These are phyloP conservation scores for Rubia balearica DNA, from an alignment of 305 asterid species.

Conservation along the genomic window DNA sequence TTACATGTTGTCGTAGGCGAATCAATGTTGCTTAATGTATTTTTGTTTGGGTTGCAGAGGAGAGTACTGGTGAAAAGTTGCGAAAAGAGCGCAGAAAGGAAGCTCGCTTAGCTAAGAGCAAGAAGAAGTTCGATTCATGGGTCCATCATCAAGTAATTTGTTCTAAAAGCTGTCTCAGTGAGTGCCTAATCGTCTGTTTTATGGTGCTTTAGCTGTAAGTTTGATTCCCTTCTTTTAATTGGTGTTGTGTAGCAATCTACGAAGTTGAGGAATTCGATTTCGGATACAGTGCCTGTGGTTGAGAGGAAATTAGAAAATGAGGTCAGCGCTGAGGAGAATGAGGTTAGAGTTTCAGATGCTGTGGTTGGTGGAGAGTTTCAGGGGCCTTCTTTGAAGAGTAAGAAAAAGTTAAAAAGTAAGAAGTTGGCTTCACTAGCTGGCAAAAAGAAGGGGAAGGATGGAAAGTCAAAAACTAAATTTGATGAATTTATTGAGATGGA, in stretches of 20 bases:
- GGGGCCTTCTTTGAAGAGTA: constrained; percentile 19
- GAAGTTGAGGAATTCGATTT: constrained; percentile 14
- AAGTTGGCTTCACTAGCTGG: constrained; percentile 19
- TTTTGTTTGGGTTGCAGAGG: constrained; percentile 9
- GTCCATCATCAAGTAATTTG: constrained; percentile 44
- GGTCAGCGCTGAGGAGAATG: neutral
- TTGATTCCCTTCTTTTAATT: neutral
- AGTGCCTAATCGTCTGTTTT: neutral
- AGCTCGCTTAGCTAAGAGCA: constrained; percentile 45
- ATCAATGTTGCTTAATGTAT: neutral
- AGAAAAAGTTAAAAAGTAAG: constrained; percentile 23
- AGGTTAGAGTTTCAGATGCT: constrained; percentile 10
- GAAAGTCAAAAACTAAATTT: constrained; percentile 39
- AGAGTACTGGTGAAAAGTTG: constrained; percentile 20
- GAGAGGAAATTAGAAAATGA: constrained; percentile 12
- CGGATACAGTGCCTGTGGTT: constrained; percentile 13
- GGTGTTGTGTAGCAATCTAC: constrained; percentile 26
- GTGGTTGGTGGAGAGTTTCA: constrained; percentile 13
- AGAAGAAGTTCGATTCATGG: constrained; percentile 61
- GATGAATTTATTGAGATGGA: constrained; percentile 53
- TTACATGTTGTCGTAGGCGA: neutral
- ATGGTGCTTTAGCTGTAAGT: neutral
- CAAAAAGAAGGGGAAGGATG: constrained; percentile 22
- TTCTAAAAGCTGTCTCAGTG: neutral
- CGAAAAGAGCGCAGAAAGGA: constrained; percentile 60